Percentiles rank a stretch among this genome's conserved stretches.
These are phyloP conservation scores for Hymenoscyphus fraxineus DNA, from an alignment of 2,329 filamentous ascomycete species.

Conservation along the genomic window DNA sequence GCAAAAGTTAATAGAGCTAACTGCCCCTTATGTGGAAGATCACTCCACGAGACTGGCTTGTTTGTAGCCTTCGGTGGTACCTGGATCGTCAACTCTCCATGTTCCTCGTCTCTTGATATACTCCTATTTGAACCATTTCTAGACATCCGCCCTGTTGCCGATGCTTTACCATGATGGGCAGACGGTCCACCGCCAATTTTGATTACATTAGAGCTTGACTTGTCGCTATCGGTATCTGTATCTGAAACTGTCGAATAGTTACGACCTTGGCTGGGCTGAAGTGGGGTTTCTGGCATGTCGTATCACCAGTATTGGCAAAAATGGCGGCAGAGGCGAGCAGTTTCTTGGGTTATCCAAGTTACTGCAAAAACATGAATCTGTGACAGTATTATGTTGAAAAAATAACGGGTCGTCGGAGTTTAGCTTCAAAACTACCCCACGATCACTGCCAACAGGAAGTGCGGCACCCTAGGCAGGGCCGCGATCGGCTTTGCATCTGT, in stretches of 20 bases:
- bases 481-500: neutral
- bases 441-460: neutral
- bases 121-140: neutral
- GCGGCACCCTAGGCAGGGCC: neutral
- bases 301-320: neutral
- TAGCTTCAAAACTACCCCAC: neutral
- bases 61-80: conserved; percentile 18
- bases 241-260: conserved; percentile 6
- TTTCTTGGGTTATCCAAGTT: neutral
- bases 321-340: neutral
- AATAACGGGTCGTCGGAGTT: neutral
- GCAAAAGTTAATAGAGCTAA: conserved; percentile 74
- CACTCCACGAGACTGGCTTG: conserved; percentile 59
- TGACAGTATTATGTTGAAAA: neutral
- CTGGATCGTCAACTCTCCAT: neutral
- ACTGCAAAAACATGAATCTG: neutral
- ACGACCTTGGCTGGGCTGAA: neutral
- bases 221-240: conserved; percentile 6
- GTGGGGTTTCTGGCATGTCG: conserved; percentile 5
- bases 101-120: neutral
- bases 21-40: conserved; percentile 76
- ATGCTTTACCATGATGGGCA: neutral
- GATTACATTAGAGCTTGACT: conserved; percentile 1
- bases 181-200: neutral
- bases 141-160: neutral